Percentiles rank a stretch among this genome's conserved stretches.
Evolutionary conservation across 768 basidiomycete genomes (phyloP).

Genomic region (Panaeolus cyanescens): DNA sequence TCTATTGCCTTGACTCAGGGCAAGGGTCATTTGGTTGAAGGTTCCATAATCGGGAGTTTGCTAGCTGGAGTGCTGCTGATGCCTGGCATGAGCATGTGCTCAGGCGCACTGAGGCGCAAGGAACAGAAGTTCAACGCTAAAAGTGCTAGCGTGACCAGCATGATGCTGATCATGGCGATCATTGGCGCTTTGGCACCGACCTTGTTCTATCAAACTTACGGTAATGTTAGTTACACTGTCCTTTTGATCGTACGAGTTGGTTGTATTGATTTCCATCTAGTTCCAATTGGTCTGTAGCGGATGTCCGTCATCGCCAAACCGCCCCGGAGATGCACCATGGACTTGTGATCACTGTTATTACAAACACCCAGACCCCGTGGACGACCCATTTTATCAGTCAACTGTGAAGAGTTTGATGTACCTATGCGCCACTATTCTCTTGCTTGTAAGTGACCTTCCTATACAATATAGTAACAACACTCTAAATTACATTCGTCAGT

Average conservation of each 20-base stretch:
- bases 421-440: constrained; percentile 86
- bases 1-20: constrained; percentile 84
- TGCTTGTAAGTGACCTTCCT: constrained; percentile 67
- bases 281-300: constrained; percentile 86
- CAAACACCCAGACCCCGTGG: constrained; percentile 88
- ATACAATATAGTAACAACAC: constrained; percentile 6
- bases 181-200: constrained; percentile 95
- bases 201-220: constrained; percentile 97
- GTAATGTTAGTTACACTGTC: constrained; percentile 65
- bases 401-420: constrained; percentile 97
- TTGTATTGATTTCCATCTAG: constrained; percentile 40
- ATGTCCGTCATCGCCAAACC: constrained; percentile 57
- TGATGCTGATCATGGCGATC: constrained; percentile 99
- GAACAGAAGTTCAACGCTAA: constrained; percentile 99
- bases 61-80: constrained; percentile 95
- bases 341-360: constrained; percentile 92
- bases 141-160: constrained; percentile 97
- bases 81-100: constrained; percentile 97
- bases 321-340: constrained; percentile 60
- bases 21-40: constrained; percentile 94
- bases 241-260: background rate
- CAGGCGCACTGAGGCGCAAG: constrained; percentile 85
- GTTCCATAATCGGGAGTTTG: constrained; percentile 93
- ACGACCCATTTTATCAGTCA: constrained; percentile 95
- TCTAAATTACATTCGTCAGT: constrained; percentile 47